Evolutionary conservation across 2,329 filamentous ascomycete species (phyloP).

Genomic region (Epichloe gansuensis): DNA sequence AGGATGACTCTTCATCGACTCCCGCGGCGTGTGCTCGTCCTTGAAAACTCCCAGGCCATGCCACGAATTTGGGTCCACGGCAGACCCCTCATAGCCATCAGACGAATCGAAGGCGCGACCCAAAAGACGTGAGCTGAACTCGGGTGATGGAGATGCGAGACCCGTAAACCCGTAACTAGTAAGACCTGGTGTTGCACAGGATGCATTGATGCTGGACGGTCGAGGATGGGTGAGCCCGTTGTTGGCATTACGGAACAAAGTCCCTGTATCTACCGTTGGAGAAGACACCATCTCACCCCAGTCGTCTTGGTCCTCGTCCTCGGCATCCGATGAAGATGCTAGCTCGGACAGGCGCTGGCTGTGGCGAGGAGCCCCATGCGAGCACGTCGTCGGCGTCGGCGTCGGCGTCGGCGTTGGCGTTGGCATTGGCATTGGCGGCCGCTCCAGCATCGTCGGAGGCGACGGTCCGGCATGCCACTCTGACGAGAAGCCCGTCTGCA

Average conservation of each 20-base stretch:
- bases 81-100: background rate
- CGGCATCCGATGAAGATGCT: background rate
- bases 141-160: background rate
- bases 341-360: background rate
- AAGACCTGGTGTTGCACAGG: too few species aligned
- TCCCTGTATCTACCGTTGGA: constrained; percentile 10
- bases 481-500: background rate
- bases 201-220: too few species aligned
- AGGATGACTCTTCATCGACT: too few species aligned
- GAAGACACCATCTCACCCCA: constrained; percentile 47
- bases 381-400: background rate
- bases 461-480: background rate
- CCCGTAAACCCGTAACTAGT: too few species aligned
- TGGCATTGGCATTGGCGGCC: too few species aligned
- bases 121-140: too few species aligned
- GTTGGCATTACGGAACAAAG: background rate
- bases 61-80: background rate
- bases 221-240: background rate
- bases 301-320: constrained; percentile 36
- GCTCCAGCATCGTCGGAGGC: background rate
- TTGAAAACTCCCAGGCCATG: background rate
- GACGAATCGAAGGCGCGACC: background rate
- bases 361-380: background rate
- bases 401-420: background rate
- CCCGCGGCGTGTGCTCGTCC: background rate